Percentiles rank a stretch among this genome's conserved stretches.
Conservation (phyloP, 345 rosid species). For the Populus simonii region DNA sequence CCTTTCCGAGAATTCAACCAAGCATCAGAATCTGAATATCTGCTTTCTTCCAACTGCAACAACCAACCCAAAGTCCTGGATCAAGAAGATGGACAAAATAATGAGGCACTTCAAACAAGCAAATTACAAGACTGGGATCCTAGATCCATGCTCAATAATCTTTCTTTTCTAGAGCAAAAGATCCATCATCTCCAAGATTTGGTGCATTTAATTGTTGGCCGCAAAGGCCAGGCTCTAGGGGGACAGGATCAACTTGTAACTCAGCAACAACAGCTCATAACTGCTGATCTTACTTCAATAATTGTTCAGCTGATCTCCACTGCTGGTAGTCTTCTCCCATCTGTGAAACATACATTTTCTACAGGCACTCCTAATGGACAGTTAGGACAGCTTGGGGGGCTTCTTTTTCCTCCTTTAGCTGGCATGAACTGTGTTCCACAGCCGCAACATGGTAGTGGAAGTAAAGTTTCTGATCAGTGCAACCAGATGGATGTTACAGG, state of each 20-base stretch:
- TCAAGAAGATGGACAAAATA: conserved; percentile 30
- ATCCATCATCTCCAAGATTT: conserved; percentile 84
- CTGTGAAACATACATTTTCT: conserved; percentile 59
- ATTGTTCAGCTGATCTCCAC: conserved; percentile 91
- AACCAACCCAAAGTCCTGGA: conserved; percentile 36
- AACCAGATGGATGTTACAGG: conserved; percentile 35
- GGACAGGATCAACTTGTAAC: conserved; percentile 52
- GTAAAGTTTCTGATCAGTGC: conserved; percentile 37
- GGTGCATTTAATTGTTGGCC: conserved; percentile 63
- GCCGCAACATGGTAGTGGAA: conserved; percentile 38
- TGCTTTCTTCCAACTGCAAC: conserved; percentile 23
- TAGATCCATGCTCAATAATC: conserved; percentile 63
- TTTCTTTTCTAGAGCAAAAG: conserved; percentile 83
- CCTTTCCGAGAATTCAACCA: conserved; percentile 42
- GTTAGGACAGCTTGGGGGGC: conserved; percentile 51
- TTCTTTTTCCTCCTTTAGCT: conserved; percentile 39
- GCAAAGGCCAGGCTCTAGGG: conserved; percentile 47
- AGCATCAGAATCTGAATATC: conserved; percentile 26
- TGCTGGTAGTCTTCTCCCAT: conserved; percentile 92
- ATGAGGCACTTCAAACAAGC: conserved; percentile 34
- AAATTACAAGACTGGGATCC: conserved; percentile 85
- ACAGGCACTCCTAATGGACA: conserved; percentile 29
- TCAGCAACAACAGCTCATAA: conserved; percentile 79
- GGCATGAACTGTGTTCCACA: conserved; percentile 38
- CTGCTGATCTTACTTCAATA: conserved; percentile 87